phyloP scores from a whole-genome alignment of 306 rosid species.

The Cicer yamashitae region DNA sequence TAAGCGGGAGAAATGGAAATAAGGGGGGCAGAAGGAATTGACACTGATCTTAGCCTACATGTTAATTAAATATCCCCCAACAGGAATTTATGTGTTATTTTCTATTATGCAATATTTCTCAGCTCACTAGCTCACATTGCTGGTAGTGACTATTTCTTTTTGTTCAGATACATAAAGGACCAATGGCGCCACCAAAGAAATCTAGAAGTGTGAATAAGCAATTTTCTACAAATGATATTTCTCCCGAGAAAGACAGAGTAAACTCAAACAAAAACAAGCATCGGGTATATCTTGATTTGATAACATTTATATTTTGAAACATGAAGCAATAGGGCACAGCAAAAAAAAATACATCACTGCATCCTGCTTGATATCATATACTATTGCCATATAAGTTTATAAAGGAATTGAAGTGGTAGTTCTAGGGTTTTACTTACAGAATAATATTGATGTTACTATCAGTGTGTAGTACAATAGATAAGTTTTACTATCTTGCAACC shows the following conservation, averaged over 20 bases:
- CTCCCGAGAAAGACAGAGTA: slow-evolving; percentile 64
- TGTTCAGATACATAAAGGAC: slow-evolving; percentile 48
- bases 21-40: slow-evolving; percentile 22
- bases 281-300: slow-evolving; percentile 54
- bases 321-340: not conserved
- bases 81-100: slow-evolving; percentile 1
- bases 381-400: not conserved
- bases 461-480: slow-evolving; percentile 2
- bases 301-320: slow-evolving; percentile 9
- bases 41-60: not conserved
- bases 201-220: slow-evolving; percentile 60
- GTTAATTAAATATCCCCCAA: not conserved
- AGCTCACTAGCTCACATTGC: slow-evolving; percentile 13
- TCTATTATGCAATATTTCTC: slow-evolving; percentile 22
- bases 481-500: slow-evolving; percentile 1
- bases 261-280: slow-evolving; percentile 58
- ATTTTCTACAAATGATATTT: slow-evolving; percentile 54
- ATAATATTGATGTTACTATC: slow-evolving; percentile 7
- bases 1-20: not conserved
- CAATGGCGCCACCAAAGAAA: slow-evolving; percentile 77
- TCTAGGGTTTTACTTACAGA: slow-evolving; percentile 26
- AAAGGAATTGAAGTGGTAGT: slow-evolving; percentile 13
- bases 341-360: slow-evolving; percentile 19
- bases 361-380: slow-evolving; percentile 31
- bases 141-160: slow-evolving; percentile 27